A percentile compares a stretch with the other conserved stretches of the same genome.
These are phyloP conservation scores for Phoenix dactylifera DNA, from an alignment of 176 grass and related monocot species.

Conservation along the genomic window DNA sequence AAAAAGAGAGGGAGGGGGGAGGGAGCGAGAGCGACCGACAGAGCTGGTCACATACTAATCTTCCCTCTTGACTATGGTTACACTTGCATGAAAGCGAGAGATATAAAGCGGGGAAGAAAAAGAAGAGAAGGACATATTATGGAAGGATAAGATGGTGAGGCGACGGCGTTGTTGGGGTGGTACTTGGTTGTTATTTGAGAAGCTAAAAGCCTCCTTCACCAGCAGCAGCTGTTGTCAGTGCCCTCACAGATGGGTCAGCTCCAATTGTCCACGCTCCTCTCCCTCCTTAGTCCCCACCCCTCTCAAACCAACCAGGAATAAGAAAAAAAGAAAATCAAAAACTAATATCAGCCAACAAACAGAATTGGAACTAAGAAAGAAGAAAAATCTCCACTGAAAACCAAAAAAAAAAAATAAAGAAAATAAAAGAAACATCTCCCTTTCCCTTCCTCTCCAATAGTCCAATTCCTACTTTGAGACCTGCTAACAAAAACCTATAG, in stretches of 20 bases:
- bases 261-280: slow-evolving; percentile 18
- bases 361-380: too few species aligned
- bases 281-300: slow-evolving; percentile 18
- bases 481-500: too few species aligned
- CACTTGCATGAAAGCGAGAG: slow-evolving; percentile 87
- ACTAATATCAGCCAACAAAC: too few species aligned
- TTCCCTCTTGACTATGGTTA: slow-evolving; percentile 55
- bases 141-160: slow-evolving; percentile 1
- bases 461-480: too few species aligned
- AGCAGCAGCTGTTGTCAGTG: slow-evolving; percentile 2
- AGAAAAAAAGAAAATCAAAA: too few species aligned
- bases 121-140: slow-evolving; percentile 4
- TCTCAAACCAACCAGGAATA: slow-evolving; percentile 5
- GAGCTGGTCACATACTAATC: slow-evolving; percentile 66
- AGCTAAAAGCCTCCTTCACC: slow-evolving; percentile 47
- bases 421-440: too few species aligned
- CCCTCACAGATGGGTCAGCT: not conserved
- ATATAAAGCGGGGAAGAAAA: slow-evolving; percentile 36
- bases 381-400: too few species aligned
- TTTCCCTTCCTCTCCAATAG: too few species aligned
- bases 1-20: slow-evolving; percentile 33
- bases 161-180: slow-evolving; percentile 23
- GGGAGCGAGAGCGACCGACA: slow-evolving; percentile 36
- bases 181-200: slow-evolving; percentile 87
- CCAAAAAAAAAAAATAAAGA: too few species aligned